Base-by-base conservation (phyloP, 192 early-diverging fungal genomes). In the Coemansia sp. region DNA sequence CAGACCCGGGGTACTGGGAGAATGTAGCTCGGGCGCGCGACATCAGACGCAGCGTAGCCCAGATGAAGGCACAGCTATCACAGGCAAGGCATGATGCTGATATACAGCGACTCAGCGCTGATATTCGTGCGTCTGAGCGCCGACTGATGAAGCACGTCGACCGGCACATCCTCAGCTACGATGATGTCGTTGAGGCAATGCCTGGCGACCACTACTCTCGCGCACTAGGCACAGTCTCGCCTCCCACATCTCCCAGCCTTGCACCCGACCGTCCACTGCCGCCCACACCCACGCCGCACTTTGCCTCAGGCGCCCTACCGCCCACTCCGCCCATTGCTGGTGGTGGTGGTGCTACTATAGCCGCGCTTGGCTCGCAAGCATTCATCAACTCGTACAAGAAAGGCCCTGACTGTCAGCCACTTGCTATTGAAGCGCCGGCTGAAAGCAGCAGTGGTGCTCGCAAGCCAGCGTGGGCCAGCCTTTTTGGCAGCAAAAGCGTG, bases 1-100 rank as follows among this genome's bases (percentile, higher is more conserved):
- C 64, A 3, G 80, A 83, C 60, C 73, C 75, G 4, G 69, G 67
- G 19, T 83, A 83, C 70, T 83, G 80, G 80, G 64, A 64, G 12
- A 74, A 83, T 62, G 67, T 83, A 21, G 66, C 69, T 29, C 74
- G 72, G 61, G 80, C 80, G 36, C 80, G 73, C 53, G 69, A 66
- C 63, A 69, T 83, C 29, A 69, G 76, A 8, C 64, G 61, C 15
- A 65, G 45, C 21, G 61, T 83, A 8, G 14, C 64, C 3, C 64
- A 68, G 32, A 44, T 75, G 57, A 72, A 67, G 31, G 39, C 48
- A 25, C 34, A 45, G 15, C 70, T 77, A 48, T 50, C 36, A 38
- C 63, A 55, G 37, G 63, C 50, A 44, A 34, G 42, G 41, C 55
- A 37, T 3, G 55, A 65, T 1, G 39, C 41, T 11, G 45, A 71